phyloP scores from a whole-genome alignment of 108 stramenopile genomes.

The Pseudonitzschia multiseries region DNA sequence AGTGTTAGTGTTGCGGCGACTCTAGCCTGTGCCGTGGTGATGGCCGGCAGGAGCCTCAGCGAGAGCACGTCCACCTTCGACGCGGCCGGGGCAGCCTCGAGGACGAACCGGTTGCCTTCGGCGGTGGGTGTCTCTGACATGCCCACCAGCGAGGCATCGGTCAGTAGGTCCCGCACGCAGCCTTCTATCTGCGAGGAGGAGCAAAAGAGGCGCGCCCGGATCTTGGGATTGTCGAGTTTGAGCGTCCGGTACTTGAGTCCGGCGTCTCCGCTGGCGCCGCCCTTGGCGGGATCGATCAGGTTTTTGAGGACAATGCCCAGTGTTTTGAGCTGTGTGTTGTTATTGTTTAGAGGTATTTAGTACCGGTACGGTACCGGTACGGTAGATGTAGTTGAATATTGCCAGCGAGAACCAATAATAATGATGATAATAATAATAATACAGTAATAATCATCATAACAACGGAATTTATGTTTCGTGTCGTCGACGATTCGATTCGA shows the following conservation, averaged over 20 bases:
- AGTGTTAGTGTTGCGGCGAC: no score
- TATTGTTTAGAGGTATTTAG: not conserved
- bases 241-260: constrained; percentile 59
- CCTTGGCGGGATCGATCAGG: constrained; percentile 57
- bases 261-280: not conserved
- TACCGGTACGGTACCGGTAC: no score
- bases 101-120: not conserved
- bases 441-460: no score
- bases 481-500: no score
- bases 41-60: not conserved
- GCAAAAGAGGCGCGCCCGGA: constrained; percentile 34
- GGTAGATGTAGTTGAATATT: no score
- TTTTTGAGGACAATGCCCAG: constrained; percentile 62
- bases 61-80: not conserved
- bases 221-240: constrained; percentile 54
- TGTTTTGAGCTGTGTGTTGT: constrained; percentile 47
- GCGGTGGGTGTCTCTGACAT: not conserved
- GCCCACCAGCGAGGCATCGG: constrained; percentile 42
- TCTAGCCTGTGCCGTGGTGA: not conserved
- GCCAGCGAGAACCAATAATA: no score
- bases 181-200: not conserved
- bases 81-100: not conserved
- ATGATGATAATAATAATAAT: no score
- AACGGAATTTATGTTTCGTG: no score
- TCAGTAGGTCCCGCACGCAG: constrained; percentile 36